phyloP scores from a whole-genome alignment of 768 basidiomycete species.

The Leucocoprinus leucothites region DNA sequence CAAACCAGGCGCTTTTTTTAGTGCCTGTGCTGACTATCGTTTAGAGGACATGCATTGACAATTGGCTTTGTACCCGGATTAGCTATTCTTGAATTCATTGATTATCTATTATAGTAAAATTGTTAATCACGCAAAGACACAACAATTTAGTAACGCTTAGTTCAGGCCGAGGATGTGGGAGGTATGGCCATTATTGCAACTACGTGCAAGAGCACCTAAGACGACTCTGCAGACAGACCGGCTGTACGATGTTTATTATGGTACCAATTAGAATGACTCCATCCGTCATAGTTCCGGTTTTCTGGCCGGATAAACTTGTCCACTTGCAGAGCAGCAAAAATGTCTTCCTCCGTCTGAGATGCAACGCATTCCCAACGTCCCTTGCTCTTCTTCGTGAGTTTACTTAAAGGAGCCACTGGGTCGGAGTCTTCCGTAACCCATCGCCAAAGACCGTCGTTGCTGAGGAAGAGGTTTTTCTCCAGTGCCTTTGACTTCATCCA shows the following conservation, averaged over 20 bases:
- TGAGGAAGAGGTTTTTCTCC: constrained; percentile 45
- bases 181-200: too few relatives aligned
- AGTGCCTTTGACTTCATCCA: constrained; percentile 40
- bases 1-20: not conserved
- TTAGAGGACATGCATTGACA: not conserved
- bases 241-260: too few relatives aligned
- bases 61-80: not conserved
- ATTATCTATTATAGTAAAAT: not conserved
- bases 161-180: too few relatives aligned
- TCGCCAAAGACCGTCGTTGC: constrained; percentile 65
- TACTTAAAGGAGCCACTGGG: too few relatives aligned
- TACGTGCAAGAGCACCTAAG: too few relatives aligned
- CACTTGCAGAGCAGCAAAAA: constrained; percentile 41
- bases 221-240: too few relatives aligned
- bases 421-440: constrained; percentile 31
- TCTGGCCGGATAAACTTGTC: constrained; percentile 25
- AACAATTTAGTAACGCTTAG: too few relatives aligned
- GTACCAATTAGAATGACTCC: not conserved
- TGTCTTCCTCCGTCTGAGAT: constrained; percentile 40
- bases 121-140: too few relatives aligned
- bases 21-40: not conserved
- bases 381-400: too few relatives aligned
- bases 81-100: not conserved
- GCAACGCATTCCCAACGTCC: constrained; percentile 49
- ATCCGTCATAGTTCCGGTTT: constrained; percentile 15